A percentile compares a stretch with the other conserved stretches of the same genome.
Evolutionary conservation across 2,329 filamentous ascomycete genomes (phyloP).

Genomic region (Nigrospora oryzae): DNA sequence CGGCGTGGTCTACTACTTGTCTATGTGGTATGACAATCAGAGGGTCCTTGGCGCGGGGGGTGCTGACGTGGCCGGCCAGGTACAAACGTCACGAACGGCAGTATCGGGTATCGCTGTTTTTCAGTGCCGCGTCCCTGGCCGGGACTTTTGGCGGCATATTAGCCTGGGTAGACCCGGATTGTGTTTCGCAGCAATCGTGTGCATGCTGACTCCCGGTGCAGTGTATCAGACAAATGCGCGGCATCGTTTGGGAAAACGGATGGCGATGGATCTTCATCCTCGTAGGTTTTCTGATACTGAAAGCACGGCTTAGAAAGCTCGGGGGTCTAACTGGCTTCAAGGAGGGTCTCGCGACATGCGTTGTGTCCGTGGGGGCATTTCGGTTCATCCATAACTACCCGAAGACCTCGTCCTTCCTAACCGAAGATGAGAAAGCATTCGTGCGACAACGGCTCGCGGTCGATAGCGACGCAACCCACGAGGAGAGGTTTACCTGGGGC

Average conservation of each 20-base stretch:
- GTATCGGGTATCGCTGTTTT: constrained; percentile 13
- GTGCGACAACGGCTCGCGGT: constrained; percentile 33
- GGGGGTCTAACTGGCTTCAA: too few relatives aligned
- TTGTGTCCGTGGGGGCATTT: constrained; percentile 38
- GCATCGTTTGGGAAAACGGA: constrained; percentile 11
- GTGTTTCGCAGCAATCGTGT: too few relatives aligned
- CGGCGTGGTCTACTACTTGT: constrained; percentile 45
- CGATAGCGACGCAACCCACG: constrained; percentile 54
- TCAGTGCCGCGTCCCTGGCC: constrained; percentile 37
- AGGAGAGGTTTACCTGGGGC: constrained; percentile 61
- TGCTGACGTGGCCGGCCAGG: constrained; percentile 15
- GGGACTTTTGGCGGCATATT: constrained; percentile 39
- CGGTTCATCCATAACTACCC: constrained; percentile 54
- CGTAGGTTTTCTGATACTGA: constrained; percentile 35
- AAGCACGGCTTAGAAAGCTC: too few relatives aligned
- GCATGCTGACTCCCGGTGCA: too few relatives aligned
- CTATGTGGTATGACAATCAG: not conserved
- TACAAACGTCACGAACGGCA: constrained; percentile 45
- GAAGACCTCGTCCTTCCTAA: constrained; percentile 37
- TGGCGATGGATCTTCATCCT: constrained; percentile 80
- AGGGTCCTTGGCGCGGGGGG: not conserved
- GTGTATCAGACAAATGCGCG: too few relatives aligned
- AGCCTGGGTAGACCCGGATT: not conserved
- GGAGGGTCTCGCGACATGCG: constrained; percentile 22
- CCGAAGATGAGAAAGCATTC: constrained; percentile 29